Conservation (phyloP, 768 basidiomycete species). For the Leccinellum rugosiceps region DNA sequence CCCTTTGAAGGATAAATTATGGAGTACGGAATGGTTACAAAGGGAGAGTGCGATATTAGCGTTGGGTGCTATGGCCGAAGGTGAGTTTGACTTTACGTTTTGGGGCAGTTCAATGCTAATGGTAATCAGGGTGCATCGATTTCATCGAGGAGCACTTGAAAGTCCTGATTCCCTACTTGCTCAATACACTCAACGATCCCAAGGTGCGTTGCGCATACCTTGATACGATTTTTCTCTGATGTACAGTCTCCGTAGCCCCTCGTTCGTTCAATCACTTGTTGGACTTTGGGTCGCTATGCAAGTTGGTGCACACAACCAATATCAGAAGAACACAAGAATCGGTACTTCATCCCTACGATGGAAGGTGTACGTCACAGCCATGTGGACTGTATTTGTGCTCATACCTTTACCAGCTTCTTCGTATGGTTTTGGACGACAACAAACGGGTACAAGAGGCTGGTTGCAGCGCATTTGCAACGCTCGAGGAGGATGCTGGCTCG, state of each 20-base stretch:
- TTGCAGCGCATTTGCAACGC: constrained; percentile 96
- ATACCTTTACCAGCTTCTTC: constrained; percentile 65
- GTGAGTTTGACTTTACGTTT: constrained; percentile 40
- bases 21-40: constrained; percentile 90
- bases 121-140: constrained; percentile 82
- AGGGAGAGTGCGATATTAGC: constrained; percentile 95
- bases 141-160: constrained; percentile 92
- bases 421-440: constrained; percentile 97
- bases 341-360: constrained; percentile 95
- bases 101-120: constrained; percentile 6
- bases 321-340: constrained; percentile 83
- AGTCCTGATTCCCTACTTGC: constrained; percentile 90
- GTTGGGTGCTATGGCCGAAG: constrained; percentile 97
- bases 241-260: constrained; percentile 60
- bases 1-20: constrained; percentile 89
- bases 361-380: constrained; percentile 73
- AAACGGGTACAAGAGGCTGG: constrained; percentile 99
- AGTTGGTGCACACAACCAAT: constrained; percentile 91
- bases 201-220: constrained; percentile 54
- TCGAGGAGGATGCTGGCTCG: constrained; percentile 94
- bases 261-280: constrained; percentile 97
- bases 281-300: constrained; percentile 98
- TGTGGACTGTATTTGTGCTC: constrained; percentile 6
- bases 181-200: constrained; percentile 84
- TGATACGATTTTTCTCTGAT: not conserved